Conservation (phyloP, 495 filamentous ascomycete species). For the Sordaria brevicollis region DNA sequence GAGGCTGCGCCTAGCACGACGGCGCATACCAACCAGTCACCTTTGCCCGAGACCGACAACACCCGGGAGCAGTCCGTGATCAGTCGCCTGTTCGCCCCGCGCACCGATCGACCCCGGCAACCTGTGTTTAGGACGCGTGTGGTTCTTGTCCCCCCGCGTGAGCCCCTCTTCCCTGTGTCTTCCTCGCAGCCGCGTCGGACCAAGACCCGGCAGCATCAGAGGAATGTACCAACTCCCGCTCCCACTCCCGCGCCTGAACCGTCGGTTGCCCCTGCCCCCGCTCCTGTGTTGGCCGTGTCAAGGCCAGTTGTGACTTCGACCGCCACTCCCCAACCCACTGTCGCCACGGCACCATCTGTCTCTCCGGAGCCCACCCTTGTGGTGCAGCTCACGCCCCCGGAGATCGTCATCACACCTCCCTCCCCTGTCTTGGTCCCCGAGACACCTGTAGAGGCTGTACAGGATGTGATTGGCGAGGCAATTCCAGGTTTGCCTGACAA, state of each 20-base stretch:
- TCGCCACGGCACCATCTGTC: neutral
- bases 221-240: too few relatives aligned
- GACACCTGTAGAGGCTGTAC: neutral
- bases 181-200: too few relatives aligned
- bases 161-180: too few relatives aligned
- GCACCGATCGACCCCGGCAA: too few relatives aligned
- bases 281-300: neutral
- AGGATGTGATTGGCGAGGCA: neutral
- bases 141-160: too few relatives aligned
- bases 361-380: neutral
- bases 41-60: neutral
- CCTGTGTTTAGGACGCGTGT: too few relatives aligned
- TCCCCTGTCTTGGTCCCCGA: neutral
- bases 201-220: too few relatives aligned
- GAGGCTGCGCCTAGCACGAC: neutral
- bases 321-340: neutral
- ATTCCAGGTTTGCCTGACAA: neutral
- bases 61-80: neutral
- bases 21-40: neutral
- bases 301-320: neutral
- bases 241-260: too few relatives aligned
- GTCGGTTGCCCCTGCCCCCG: neutral
- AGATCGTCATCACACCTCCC: neutral
- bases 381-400: neutral
- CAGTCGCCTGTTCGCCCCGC: too few relatives aligned